Base-by-base conservation (phyloP, 805 yeast genomes). In the Lipomyces kockii region DNA sequence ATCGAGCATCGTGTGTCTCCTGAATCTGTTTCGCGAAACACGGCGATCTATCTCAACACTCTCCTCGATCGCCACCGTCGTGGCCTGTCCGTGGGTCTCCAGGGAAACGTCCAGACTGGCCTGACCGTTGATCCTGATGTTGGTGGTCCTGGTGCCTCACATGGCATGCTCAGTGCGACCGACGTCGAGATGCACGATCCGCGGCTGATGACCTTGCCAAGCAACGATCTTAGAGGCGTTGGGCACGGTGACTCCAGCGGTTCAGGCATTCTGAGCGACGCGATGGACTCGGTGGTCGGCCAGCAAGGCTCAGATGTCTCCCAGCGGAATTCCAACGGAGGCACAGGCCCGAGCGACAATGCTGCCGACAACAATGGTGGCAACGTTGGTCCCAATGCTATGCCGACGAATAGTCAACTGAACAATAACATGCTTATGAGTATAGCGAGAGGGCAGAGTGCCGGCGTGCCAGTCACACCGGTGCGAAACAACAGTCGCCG, bases 121-220 rank as follows among this genome's bases (percentile, higher is more conserved):
- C 6, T 58, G 25, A 32, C 65, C 43, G 62, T 49, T 32, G 70
- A 55, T 35, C 58, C 64, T 12, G 62, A 57, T 39, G 63, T 59
- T 25, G 53, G 34, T 27, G 64, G 60, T 27, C 54, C 64, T 5
- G 64, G 65, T 17, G 46, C 22, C 54, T n/a, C 62, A 11, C 60
- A 62, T 46, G 56, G 57, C 17, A 46, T 65, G 25, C 62, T 65
- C 17, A 22, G 52, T 17, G 46, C 66, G 22, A 20, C 37, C 57
- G 65, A 65, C 32, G 69, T 65, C 53, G 69, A 65, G 20, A 63
- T 68, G 49, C 71, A 68, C n/a, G 71, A 65, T 58, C 70, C 70
- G 20, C 68, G 71, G 5, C 34, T 68, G 49, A 58, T 68, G n/a
- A 60, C 62, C 17, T 39, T 67, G 25, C 52, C 29, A 54, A n/a